A percentile compares a stretch with the other conserved stretches of the same genome.
Conservation (phyloP, 306 rosid genomes). For the Betula pendula region DNA sequence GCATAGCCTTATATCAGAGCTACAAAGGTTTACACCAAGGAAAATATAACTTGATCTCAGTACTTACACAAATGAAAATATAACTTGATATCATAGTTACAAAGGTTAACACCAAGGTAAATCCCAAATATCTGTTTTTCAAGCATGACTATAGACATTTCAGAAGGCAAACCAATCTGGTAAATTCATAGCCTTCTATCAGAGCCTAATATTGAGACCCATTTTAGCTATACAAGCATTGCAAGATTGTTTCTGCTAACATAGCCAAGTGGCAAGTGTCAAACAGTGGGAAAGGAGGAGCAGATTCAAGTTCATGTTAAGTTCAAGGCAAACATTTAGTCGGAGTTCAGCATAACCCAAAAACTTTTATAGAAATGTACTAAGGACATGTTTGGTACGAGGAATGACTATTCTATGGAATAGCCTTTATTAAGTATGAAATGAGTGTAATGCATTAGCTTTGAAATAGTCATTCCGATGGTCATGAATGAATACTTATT, state of each 20-base stretch:
- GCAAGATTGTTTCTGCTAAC: neutral
- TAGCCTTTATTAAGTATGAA: too few relatives aligned
- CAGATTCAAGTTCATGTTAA: neutral
- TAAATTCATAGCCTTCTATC: too few relatives aligned
- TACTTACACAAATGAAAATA: too few relatives aligned
- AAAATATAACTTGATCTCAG: neutral
- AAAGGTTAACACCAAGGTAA: neutral
- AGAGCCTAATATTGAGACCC: neutral
- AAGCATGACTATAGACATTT: too few relatives aligned
- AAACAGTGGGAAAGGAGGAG: neutral
- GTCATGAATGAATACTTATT: too few relatives aligned
- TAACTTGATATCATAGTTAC: neutral
- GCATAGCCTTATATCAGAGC: neutral
- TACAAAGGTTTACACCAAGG: neutral
- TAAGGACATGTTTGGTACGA: too few relatives aligned
- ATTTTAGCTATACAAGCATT: neutral
- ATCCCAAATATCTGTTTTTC: neutral
- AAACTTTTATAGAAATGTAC: neutral
- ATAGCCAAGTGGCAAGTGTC: neutral
- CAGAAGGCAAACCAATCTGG: too few relatives aligned
- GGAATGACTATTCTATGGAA: too few relatives aligned
- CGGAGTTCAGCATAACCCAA: neutral
- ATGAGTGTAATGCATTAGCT: too few relatives aligned
- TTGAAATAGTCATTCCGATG: too few relatives aligned
- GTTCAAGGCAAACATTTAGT: neutral